These are phyloP conservation scores for Xanthoconium stramineum DNA, from an alignment of 768 basidiomycete genomes.

Conservation along the genomic window DNA sequence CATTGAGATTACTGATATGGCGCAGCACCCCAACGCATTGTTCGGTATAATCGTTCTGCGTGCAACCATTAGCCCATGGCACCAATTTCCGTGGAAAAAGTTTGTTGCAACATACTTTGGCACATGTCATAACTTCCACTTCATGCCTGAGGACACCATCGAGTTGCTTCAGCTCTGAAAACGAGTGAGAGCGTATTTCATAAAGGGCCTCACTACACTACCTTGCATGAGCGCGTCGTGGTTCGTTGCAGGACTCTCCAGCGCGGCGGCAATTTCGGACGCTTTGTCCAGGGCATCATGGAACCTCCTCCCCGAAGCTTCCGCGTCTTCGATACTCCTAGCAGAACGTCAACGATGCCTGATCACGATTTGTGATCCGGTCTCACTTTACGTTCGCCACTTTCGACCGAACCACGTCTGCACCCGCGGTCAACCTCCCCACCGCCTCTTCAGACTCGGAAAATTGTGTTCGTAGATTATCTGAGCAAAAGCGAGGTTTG, in stretches of 20 bases:
- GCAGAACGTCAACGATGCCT: background rate
- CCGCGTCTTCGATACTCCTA: slow-evolving; percentile 62
- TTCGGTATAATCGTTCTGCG: slow-evolving; percentile 69
- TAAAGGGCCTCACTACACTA: slow-evolving; percentile 18
- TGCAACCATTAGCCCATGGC: background rate
- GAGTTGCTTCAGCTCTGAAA: slow-evolving; percentile 58
- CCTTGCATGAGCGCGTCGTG: slow-evolving; percentile 53
- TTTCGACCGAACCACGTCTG: slow-evolving; percentile 53
- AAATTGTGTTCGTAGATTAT: slow-evolving; percentile 57
- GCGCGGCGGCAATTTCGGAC: slow-evolving; percentile 42
- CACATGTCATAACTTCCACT: slow-evolving; percentile 50
- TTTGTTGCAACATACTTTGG: slow-evolving; percentile 42
- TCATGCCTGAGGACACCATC: slow-evolving; percentile 63
- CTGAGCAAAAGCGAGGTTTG: slow-evolving; percentile 31
- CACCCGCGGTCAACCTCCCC: slow-evolving; percentile 50
- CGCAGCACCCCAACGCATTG: slow-evolving; percentile 65
- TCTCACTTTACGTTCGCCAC: slow-evolving; percentile 47
- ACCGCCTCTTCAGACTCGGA: slow-evolving; percentile 53
- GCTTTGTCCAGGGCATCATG: slow-evolving; percentile 59
- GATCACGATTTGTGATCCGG: background rate
- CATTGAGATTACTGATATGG: slow-evolving; percentile 77
- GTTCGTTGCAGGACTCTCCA: slow-evolving; percentile 57
- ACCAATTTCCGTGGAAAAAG: background rate
- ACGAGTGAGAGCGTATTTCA: background rate
- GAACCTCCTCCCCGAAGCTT: slow-evolving; percentile 50